Percentiles rank a stretch among this genome's conserved stretches.
phyloP scores from a whole-genome alignment of 2,329 filamentous ascomycete species.

The Sporothrix euskadiensis region DNA sequence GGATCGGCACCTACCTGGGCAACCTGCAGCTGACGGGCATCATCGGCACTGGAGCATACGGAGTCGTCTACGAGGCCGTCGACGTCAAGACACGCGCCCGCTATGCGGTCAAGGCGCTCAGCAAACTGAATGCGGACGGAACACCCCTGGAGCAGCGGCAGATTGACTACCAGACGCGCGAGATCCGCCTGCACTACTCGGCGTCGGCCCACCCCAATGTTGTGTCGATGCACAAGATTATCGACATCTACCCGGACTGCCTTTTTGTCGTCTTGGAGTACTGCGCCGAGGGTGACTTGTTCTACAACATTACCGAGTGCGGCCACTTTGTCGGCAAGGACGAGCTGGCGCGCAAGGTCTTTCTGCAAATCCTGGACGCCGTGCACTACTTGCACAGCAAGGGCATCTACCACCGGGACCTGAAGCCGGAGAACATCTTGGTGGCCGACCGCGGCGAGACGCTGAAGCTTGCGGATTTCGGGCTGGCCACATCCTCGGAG shows the following conservation, averaged over 20 bases:
- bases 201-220: conserved; percentile 91
- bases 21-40: conserved; percentile 81
- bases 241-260: conserved; percentile 88
- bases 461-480: conserved; percentile 96
- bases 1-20: conserved; percentile 80
- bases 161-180: conserved; percentile 84
- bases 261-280: conserved; percentile 96
- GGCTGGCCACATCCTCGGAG: conserved; percentile 81
- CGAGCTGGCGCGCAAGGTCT: conserved; percentile 78
- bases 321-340: conserved; percentile 94
- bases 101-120: conserved; percentile 96
- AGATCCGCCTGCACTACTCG: conserved; percentile 87
- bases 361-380: conserved; percentile 94
- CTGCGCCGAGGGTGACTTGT: conserved; percentile 94
- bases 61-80: conserved; percentile 88
- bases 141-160: conserved; percentile 78
- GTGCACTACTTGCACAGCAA: conserved; percentile 91
- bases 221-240: conserved; percentile 88
- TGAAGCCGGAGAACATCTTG: conserved; percentile 97
- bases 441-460: conserved; percentile 85
- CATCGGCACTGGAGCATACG: conserved; percentile 91
- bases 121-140: conserved; percentile 77
- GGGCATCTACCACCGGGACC: conserved; percentile 94
- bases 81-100: conserved; percentile 77
- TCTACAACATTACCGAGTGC: conserved; percentile 94